Conservation (phyloP, 148 eudicot species). For the Polygonum aviculare region DNA sequence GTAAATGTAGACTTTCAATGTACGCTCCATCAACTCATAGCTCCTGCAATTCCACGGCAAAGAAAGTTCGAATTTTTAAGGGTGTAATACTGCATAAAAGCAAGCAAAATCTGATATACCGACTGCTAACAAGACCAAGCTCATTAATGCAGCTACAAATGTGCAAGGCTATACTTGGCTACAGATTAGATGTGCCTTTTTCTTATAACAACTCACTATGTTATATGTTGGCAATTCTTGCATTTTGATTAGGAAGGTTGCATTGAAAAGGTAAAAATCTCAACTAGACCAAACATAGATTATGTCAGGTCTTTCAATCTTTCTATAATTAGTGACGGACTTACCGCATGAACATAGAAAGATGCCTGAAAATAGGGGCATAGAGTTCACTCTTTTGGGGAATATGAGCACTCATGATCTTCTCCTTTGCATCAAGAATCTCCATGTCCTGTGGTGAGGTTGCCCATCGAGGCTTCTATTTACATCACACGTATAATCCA, state of each 20-base stretch:
- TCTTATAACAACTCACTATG: not conserved
- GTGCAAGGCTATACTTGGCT: not conserved
- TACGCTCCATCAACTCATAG: slow-evolving; percentile 79
- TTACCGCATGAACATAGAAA: slow-evolving; percentile 1
- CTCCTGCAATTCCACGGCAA: slow-evolving; percentile 42
- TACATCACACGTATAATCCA: not conserved
- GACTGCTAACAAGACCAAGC: not conserved
- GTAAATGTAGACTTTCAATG: slow-evolving; percentile 61
- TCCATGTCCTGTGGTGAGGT: slow-evolving; percentile 2
- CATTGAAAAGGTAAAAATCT: not conserved
- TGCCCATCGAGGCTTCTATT: slow-evolving; percentile 10
- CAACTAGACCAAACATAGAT: not conserved
- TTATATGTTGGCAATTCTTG: not conserved
- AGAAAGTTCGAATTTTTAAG: not conserved
- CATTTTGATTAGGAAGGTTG: not conserved
- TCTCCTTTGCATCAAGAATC: slow-evolving; percentile 4
- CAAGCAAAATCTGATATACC: not conserved
- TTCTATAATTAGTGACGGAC: not conserved
- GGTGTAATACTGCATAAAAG: not conserved
- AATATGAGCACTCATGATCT: slow-evolving; percentile 7
- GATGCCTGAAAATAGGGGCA: slow-evolving; percentile 5
- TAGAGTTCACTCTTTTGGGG: not conserved
- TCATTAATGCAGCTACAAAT: not conserved
- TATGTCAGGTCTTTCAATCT: not conserved
- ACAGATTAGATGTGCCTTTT: not conserved